Conservation (phyloP, 441 rosid genomes). For the Populus hybrid region DNA sequence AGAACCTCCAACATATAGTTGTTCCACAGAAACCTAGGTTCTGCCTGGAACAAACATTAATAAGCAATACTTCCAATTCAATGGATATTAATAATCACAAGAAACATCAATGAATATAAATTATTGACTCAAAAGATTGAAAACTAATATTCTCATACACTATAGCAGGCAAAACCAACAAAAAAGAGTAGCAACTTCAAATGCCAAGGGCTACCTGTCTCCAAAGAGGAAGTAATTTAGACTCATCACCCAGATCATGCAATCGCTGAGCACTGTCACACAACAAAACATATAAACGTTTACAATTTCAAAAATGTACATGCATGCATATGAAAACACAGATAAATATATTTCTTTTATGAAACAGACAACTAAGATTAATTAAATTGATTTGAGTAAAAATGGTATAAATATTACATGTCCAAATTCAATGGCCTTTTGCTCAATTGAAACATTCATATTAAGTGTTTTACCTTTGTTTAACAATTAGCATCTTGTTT, state of each 20-base stretch:
- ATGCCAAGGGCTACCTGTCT: conserved; percentile 68
- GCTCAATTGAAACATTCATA: not conserved
- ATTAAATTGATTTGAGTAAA: not conserved
- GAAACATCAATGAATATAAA: conserved; percentile 11
- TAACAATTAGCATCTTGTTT: not conserved
- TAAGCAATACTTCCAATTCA: conserved; percentile 14
- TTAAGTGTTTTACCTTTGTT: not conserved
- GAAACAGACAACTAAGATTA: not conserved
- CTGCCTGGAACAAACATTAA: conserved; percentile 64
- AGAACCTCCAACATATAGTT: conserved; percentile 91
- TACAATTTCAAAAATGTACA: not conserved
- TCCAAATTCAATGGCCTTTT: conserved; percentile 1
- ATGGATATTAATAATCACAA: conserved; percentile 8
- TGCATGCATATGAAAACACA: not conserved
- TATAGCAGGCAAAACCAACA: conserved; percentile 1
- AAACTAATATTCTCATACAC: not conserved
- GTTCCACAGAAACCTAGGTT: conserved; percentile 98
- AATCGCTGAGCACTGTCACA: conserved; percentile 77
- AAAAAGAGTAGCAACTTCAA: conserved; percentile 10
- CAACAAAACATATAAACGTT: conserved; percentile 16
- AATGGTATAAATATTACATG: not conserved
- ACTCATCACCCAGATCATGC: conserved; percentile 88
- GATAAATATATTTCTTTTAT: not conserved
- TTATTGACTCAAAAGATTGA: not conserved
- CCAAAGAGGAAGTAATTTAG: conserved; percentile 96